Evolutionary conservation across 805 yeast genomes (phyloP).

Genomic region (Cyberlindnera suaveolens): DNA sequence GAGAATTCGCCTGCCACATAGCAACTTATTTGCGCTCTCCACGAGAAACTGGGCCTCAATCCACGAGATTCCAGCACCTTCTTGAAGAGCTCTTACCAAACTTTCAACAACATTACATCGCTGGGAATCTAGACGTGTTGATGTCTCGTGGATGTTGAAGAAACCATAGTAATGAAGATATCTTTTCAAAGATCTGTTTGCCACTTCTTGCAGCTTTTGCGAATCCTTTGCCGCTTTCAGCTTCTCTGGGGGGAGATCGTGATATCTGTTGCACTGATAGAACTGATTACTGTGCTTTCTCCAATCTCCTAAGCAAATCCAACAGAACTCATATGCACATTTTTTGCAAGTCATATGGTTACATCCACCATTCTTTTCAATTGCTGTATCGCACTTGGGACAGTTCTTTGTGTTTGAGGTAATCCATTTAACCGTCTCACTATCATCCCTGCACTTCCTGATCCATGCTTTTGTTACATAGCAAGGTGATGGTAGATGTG

Average conservation of each 20-base stretch:
- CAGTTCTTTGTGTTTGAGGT: slow-evolving; percentile 79
- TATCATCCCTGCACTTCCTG: slow-evolving; percentile 74
- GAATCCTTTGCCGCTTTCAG: slow-evolving; percentile 26
- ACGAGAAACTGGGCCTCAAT: slow-evolving; percentile 80
- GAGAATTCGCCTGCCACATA: slow-evolving; percentile 65
- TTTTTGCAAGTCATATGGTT: slow-evolving; percentile 89
- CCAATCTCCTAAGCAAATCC: slow-evolving; percentile 89
- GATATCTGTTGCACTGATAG: slow-evolving; percentile 63
- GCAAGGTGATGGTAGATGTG: slow-evolving; percentile 86
- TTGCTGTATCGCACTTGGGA: slow-evolving; percentile 71
- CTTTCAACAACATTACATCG: slow-evolving; percentile 58
- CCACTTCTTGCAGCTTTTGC: slow-evolving; percentile 29
- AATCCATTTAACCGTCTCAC: slow-evolving; percentile 86
- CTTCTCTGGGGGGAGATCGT: slow-evolving; percentile 30
- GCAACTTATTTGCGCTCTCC: slow-evolving; percentile 60
- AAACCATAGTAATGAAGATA: slow-evolving; percentile 73
- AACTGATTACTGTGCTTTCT: slow-evolving; percentile 51
- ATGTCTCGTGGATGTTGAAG: slow-evolving; percentile 68
- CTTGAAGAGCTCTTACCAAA: slow-evolving; percentile 61
- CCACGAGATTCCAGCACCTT: slow-evolving; percentile 65
- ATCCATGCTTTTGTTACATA: slow-evolving; percentile 64
- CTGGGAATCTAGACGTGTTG: slow-evolving; percentile 64
- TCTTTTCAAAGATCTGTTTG: slow-evolving; percentile 47
- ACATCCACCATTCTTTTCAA: slow-evolving; percentile 95
- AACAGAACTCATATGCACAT: slow-evolving; percentile 80